Percentiles rank a stretch among this genome's conserved stretches.
Evolutionary conservation across 495 filamentous ascomycete species (phyloP).

Genomic region (Aspergillus egyptiacus): DNA sequence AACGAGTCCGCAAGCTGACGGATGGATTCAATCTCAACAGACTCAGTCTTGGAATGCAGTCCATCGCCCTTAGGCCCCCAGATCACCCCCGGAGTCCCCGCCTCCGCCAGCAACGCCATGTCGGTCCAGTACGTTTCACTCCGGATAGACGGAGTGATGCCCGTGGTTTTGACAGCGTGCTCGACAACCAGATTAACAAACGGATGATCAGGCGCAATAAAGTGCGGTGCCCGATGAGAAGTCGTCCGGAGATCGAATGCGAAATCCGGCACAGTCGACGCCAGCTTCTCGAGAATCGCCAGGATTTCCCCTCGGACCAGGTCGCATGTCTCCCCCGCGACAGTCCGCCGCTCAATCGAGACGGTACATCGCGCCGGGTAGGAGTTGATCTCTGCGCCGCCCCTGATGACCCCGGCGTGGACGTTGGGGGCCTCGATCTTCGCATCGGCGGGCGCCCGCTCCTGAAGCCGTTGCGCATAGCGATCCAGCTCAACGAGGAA

Average conservation of each 20-base stretch:
- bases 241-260: not conserved
- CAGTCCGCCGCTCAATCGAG: constrained; percentile 1
- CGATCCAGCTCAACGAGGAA: not conserved
- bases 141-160: not conserved
- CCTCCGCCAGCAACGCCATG: not conserved
- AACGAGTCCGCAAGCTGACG: not conserved
- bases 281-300: not conserved
- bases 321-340: not conserved
- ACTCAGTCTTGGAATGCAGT: not conserved
- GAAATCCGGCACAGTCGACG: not conserved
- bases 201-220: not conserved
- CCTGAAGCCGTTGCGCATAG: not conserved
- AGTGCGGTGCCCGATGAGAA: not conserved
- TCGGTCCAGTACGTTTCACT: not conserved
- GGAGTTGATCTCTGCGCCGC: not conserved
- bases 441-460: not conserved
- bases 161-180: not conserved
- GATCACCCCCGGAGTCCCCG: not conserved
- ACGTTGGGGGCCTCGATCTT: not conserved
- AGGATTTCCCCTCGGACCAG: not conserved
- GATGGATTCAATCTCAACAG: not conserved
- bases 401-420: not conserved
- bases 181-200: not conserved
- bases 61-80: not conserved
- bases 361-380: constrained; percentile 1